Percentiles rank a stretch among this genome's conserved stretches.
These are phyloP conservation scores for Talaromyces sp. DNA, from an alignment of 2,329 filamentous ascomycete genomes.

Conservation along the genomic window DNA sequence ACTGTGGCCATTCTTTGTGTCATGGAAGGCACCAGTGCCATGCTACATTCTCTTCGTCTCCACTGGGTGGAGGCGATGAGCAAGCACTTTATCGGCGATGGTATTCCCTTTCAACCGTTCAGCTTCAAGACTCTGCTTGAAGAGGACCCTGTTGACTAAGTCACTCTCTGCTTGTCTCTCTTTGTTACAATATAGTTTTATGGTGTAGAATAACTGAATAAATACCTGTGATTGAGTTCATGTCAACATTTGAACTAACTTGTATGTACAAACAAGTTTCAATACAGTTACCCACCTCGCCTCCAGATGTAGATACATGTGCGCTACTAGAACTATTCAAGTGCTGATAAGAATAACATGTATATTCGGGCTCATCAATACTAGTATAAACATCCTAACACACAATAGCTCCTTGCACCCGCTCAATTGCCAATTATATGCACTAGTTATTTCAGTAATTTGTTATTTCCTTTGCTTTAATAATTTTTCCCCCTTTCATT, in stretches of 20 bases:
- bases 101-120: conserved; percentile 81
- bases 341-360: not conserved
- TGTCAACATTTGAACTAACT: not conserved
- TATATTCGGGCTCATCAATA: not conserved
- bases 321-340: not conserved
- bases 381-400: not conserved
- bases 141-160: conserved; percentile 58
- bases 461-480: not conserved
- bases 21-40: conserved; percentile 94
- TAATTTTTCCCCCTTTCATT: not conserved
- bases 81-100: conserved; percentile 91
- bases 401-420: not conserved
- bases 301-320: not conserved
- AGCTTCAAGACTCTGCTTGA: conserved; percentile 80
- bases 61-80: conserved; percentile 98
- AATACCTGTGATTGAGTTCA: not conserved
- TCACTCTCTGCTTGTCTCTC: not conserved
- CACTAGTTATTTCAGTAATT: not conserved
- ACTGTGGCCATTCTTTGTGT: conserved; percentile 76
- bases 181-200: not conserved
- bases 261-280: no score
- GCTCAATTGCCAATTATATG: not conserved
- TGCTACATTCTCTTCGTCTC: conserved; percentile 85
- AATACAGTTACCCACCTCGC: no score
- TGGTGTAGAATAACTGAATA: not conserved